Percentiles rank a stretch among this genome's conserved stretches.
Evolutionary conservation across 1,284 basidiomycete genomes (phyloP).

Genomic region (Fomitopsis pinicola): DNA sequence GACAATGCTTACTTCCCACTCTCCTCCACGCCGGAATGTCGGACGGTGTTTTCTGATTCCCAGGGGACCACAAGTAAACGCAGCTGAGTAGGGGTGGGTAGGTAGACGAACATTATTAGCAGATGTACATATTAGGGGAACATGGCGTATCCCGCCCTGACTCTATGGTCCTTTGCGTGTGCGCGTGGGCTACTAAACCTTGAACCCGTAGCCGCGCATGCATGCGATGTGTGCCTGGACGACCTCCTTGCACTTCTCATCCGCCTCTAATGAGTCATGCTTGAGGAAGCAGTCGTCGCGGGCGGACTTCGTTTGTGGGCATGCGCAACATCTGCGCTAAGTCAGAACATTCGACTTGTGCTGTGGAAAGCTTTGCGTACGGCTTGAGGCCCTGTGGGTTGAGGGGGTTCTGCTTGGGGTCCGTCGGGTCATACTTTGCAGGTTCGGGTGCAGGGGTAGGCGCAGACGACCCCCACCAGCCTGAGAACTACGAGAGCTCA

Average conservation of each 20-base stretch:
- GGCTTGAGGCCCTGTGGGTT: conserved; percentile 92
- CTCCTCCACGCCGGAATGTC: too few relatives aligned
- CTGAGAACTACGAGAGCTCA: conserved; percentile 29
- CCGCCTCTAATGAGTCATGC: conserved; percentile 63
- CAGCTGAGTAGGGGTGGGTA: background rate
- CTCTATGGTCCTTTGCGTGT: background rate
- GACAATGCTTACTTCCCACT: too few relatives aligned
- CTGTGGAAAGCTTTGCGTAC: conserved; percentile 58
- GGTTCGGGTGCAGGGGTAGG: conserved; percentile 22
- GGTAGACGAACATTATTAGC: background rate
- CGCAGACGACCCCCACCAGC: conserved; percentile 37
- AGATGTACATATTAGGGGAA: background rate
- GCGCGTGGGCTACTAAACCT: conserved; percentile 43
- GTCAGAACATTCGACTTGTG: too few relatives aligned
- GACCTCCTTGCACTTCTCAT: conserved; percentile 77
- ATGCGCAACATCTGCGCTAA: conserved; percentile 81
- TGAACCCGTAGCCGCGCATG: conserved; percentile 88
- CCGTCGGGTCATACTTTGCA: conserved; percentile 56
- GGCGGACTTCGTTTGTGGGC: conserved; percentile 87
- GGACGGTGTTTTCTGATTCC: too few relatives aligned
- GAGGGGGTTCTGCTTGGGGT: conserved; percentile 74
- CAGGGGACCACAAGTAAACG: background rate
- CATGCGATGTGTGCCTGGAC: conserved; percentile 82
- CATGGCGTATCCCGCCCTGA: background rate
- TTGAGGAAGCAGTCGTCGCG: conserved; percentile 94